Evolutionary conservation across 1,284 basidiomycete species (phyloP).

Genomic region (Marasmius oreades): DNA sequence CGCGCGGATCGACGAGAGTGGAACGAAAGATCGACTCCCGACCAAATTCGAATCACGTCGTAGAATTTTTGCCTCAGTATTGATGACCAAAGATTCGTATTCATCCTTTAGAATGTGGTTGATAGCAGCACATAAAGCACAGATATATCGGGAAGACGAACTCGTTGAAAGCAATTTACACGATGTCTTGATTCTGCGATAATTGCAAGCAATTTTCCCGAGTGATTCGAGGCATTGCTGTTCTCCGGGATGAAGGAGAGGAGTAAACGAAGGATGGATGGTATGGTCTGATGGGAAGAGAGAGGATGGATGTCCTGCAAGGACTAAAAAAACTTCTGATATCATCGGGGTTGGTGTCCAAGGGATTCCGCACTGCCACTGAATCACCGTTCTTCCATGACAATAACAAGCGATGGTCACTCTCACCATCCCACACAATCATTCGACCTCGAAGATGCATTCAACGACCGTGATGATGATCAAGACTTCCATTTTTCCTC

Average conservation of each 20-base stretch:
- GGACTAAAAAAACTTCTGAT: constrained; percentile 79
- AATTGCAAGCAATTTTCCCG: constrained; percentile 67
- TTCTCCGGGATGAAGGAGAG: constrained; percentile 84
- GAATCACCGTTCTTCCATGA: neutral
- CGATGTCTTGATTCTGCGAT: constrained; percentile 63
- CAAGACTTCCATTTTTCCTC: constrained; percentile 51
- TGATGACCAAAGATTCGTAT: constrained; percentile 77
- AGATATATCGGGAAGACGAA: constrained; percentile 72
- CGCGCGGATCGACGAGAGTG: constrained; percentile 76
- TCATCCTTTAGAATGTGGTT: constrained; percentile 71
- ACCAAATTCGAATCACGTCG: constrained; percentile 69
- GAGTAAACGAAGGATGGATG: constrained; percentile 61
- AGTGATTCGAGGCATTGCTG: constrained; percentile 75
- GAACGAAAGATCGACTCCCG: constrained; percentile 73
- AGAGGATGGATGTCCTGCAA: constrained; percentile 81
- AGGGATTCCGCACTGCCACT: no score
- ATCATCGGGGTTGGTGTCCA: constrained; percentile 51
- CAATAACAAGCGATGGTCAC: constrained; percentile 2
- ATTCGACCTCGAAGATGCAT: constrained; percentile 66
- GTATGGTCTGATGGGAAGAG: constrained; percentile 62
- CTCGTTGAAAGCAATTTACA: constrained; percentile 44
- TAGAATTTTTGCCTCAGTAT: constrained; percentile 78
- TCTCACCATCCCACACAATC: constrained; percentile 22
- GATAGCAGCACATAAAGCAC: constrained; percentile 70
- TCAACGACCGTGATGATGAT: constrained; percentile 61